Conservation (phyloP, 2,329 filamentous ascomycete genomes). For the Penicillium sp. region DNA sequence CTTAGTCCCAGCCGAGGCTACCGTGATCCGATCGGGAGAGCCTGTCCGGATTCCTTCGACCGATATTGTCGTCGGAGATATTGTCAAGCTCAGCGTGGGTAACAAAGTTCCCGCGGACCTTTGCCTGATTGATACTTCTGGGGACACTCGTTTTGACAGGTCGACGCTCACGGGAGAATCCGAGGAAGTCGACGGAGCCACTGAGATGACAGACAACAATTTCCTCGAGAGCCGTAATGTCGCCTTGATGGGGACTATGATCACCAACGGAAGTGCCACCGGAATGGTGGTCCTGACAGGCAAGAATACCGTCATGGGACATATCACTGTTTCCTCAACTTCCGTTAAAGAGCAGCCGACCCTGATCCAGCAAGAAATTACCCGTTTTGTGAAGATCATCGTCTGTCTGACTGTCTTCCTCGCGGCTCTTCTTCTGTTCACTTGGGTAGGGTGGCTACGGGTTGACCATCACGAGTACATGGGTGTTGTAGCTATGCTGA, state of each 20-base stretch:
- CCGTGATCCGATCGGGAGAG: conserved; percentile 5
- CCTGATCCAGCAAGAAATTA: conserved; percentile 70
- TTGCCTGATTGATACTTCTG: conserved; percentile 68
- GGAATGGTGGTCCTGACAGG: conserved; percentile 73
- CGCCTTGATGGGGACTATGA: conserved; percentile 75
- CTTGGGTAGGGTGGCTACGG: conserved; percentile 68
- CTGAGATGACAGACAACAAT: conserved; percentile 68
- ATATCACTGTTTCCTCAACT: conserved; percentile 72
- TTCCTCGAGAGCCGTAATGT: conserved; percentile 77
- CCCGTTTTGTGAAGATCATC: conserved; percentile 72
- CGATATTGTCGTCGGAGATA: conserved; percentile 2
- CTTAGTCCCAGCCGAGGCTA: conserved; percentile 1
- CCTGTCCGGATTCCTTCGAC: neutral
- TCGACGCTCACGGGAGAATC: conserved; percentile 74
- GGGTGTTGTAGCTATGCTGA: conserved; percentile 69
- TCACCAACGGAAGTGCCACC: conserved; percentile 68
- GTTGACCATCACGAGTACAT: conserved; percentile 69
- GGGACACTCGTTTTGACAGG: conserved; percentile 72
- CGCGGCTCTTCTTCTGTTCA: conserved; percentile 54
- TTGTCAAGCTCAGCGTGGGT: conserved; percentile 4
- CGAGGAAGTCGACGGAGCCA: conserved; percentile 63
- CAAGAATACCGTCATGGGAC: conserved; percentile 72
- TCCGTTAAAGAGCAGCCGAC: conserved; percentile 69
- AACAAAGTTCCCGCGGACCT: conserved; percentile 64
- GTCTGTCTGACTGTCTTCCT: conserved; percentile 68